A percentile compares a stretch with the other conserved stretches of the same genome.
Evolutionary conservation across 345 rosid species (phyloP).

Genomic region (Barbarea vulgaris): DNA sequence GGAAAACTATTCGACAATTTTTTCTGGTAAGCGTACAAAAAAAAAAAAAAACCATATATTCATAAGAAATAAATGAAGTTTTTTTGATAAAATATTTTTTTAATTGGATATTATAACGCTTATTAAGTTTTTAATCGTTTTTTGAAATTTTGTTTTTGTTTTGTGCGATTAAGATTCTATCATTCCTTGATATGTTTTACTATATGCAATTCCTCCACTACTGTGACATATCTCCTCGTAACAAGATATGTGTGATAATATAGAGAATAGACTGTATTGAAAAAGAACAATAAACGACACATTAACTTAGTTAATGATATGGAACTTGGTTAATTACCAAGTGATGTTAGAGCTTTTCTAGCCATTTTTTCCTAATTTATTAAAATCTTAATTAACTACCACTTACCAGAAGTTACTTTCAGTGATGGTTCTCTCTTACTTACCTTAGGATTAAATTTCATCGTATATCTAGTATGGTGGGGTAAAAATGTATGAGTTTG

Average conservation of each 20-base stretch:
- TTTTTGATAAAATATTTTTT: background rate
- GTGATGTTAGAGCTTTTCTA: background rate
- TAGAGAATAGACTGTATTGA: background rate
- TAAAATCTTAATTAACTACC: background rate
- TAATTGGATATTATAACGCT: background rate
- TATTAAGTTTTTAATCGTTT: background rate
- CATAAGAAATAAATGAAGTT: background rate
- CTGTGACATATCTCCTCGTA: background rate
- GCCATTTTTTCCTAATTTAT: background rate
- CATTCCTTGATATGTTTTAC: background rate
- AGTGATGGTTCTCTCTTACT: background rate
- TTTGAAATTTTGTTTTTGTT: background rate
- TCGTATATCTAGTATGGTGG: background rate
- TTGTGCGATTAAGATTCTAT: background rate
- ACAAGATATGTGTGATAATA: background rate
- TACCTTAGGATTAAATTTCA: background rate
- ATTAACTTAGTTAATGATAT: no score
- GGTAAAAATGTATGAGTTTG: background rate
- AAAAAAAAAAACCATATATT: slow-evolving; percentile 12
- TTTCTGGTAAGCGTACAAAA: slow-evolving; percentile 26
- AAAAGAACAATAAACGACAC: background rate
- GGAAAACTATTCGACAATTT: background rate
- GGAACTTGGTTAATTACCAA: background rate
- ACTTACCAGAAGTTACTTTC: background rate
- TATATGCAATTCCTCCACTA: background rate